These are phyloP conservation scores for Dipteronia sinensis DNA, from an alignment of 345 rosid genomes.

Conservation along the genomic window DNA sequence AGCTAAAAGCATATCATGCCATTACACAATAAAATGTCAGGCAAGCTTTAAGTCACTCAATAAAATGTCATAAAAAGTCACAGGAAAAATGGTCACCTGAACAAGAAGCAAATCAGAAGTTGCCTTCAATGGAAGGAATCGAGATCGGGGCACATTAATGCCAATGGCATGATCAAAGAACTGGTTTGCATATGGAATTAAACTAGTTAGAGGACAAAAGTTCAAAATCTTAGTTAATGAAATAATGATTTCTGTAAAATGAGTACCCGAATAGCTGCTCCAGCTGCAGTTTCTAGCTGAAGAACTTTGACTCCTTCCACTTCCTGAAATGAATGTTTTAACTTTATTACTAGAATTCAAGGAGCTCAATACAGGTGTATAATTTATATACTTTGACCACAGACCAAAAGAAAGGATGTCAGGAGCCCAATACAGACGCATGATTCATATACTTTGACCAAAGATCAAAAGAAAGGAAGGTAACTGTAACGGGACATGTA, in stretches of 20 bases:
- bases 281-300: constrained; percentile 98
- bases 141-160: constrained; percentile 81
- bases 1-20: neutral
- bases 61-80: neutral
- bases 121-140: constrained; percentile 94
- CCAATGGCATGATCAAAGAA: constrained; percentile 91
- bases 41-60: constrained; percentile 9
- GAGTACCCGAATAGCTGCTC: constrained; percentile 88
- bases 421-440: neutral
- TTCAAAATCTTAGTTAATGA: constrained; percentile 9
- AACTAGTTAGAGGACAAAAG: constrained; percentile 17
- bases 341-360: constrained; percentile 9
- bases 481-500: neutral
- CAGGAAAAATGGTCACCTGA: constrained; percentile 51
- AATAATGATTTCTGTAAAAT: neutral
- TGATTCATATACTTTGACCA: neutral
- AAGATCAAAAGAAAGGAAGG: neutral
- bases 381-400: neutral
- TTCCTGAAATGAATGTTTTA: constrained; percentile 51
- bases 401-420: neutral
- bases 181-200: constrained; percentile 34
- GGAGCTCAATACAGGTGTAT: neutral
- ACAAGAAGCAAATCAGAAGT: constrained; percentile 95
- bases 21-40: constrained; percentile 6
- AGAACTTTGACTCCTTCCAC: constrained; percentile 95